Evolutionary conservation across 208 protist species (phyloP), one percentile per base, ranked within the genome.

Genomic region (Wallacemonas sp.): DNA sequence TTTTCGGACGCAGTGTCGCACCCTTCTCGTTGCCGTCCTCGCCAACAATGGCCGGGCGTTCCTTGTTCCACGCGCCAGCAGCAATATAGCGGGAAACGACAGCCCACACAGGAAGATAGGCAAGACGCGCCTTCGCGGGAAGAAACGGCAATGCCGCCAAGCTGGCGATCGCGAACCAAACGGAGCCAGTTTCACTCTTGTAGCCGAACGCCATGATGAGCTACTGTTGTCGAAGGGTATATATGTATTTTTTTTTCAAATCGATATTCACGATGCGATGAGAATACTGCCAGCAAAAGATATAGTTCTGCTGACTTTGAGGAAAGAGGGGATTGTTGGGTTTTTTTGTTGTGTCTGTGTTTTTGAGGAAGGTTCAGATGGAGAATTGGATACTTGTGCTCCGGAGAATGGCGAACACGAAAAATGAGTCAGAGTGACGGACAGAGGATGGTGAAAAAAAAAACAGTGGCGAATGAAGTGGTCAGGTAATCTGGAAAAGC

Each of bases 181-280:
- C 12, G 1, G 83, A 72, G 19, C 76, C 78, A 0, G 68, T 29
- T 47, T 94, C 88, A 62, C 88, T 94, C 70, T 85, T 89, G 72
- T 90, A 91, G 8, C 85, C 78, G 48, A 85, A 49, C 17, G 23
- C 66, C 80, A 85, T 84, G 16, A 29, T 38, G 5, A n/a, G 3
- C 23, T 8, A 39, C 4, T 1, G 54, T 12, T 9, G 17, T 11
- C 3, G 5, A n/a, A 36, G 5, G 11, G n/a, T 62, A 38, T 38
- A 34, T 55, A 49, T 27, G 17, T 19, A 24, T 65, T 43, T 65
- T 58, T 26, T n/a, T 54, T 54, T 72, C 30, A 2, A 6, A 8
- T 55, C 32, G 36, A 8, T 32, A 26, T 49, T 58, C n/a, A n/a
- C n/a, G n/a, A 21, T 21, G 26, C 29, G 1, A 41, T 29, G 8